A percentile compares a stretch with the other conserved stretches of the same genome.
Conservation (phyloP, 768 basidiomycete genomes). For the Pisolithus microcarpus region DNA sequence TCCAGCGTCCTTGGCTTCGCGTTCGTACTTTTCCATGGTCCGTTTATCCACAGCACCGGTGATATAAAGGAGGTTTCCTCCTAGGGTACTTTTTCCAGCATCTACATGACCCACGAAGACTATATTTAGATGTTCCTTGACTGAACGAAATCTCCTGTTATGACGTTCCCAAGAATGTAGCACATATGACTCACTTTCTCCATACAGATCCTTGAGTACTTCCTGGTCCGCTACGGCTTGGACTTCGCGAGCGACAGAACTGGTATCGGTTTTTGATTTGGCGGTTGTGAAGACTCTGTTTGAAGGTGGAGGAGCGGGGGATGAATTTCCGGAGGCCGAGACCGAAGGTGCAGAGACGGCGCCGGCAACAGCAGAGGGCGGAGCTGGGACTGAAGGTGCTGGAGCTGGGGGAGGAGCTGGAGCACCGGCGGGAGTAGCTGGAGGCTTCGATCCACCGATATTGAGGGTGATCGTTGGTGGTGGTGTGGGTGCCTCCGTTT, state of each 20-base stretch:
- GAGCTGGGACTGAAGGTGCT: conserved; percentile 19
- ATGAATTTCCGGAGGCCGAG: conserved; percentile 26
- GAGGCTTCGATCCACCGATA: conserved; percentile 64
- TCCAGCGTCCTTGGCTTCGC: conserved; percentile 95
- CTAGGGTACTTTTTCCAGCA: conserved; percentile 98
- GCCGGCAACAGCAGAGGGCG: not conserved
- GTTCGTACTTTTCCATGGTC: conserved; percentile 98
- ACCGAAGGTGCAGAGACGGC: conserved; percentile 26
- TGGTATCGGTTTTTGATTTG: conserved; percentile 78
- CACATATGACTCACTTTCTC: conserved; percentile 43
- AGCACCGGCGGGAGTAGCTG: conserved; percentile 30
- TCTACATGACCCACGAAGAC: conserved; percentile 99
- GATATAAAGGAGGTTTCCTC: conserved; percentile 89
- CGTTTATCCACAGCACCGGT: conserved; percentile 95
- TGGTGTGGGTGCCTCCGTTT: conserved; percentile 53
- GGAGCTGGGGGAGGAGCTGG: conserved; percentile 26
- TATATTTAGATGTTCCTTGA: conserved; percentile 89
- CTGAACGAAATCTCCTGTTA: conserved; percentile 31
- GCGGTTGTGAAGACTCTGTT: conserved; percentile 62
- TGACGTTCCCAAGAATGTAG: not conserved
- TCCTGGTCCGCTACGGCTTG: conserved; percentile 71
- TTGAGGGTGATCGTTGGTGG: conserved; percentile 80
- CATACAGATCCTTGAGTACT: conserved; percentile 85
- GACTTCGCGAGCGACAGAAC: conserved; percentile 73
- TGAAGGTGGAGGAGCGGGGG: conserved; percentile 35